Base-by-base conservation (phyloP, 805 yeast species). In the Nakazawaea molendinolei region DNA sequence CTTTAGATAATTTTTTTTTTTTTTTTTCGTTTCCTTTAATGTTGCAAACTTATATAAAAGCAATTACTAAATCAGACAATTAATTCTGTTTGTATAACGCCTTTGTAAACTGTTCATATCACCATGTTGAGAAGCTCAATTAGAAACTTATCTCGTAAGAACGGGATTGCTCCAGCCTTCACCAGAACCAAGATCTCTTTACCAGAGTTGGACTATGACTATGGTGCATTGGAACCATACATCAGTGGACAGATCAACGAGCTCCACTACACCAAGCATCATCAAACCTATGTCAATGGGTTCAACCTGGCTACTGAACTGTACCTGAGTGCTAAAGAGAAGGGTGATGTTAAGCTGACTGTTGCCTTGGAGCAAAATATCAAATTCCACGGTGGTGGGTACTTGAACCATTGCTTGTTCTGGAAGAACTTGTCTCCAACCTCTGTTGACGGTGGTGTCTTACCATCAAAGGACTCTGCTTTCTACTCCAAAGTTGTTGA, bases 301-400 rank as follows among this genome's bases (percentile, higher is more conserved):
- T 84, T 75, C 67, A 87, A 86, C 65, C 61, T 77, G 18, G 86
- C 92, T 17, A 58, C 73, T 47, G 94, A 83, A 60, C 79, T 85
- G 62, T 67, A 76, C 35, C 71, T 72, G 9, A 83, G 74, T 49
- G 87, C 95, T 32, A 53, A 71, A 42, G 60, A 63, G 26, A 65
- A 67, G 37, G 74, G 79, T 44, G 83, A 80, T 43, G 67, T 69
- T 43, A 64, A 72, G 52, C 74, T 73, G 53, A 60, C 79, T 33
- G 69, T 80, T 51, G 74, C 68, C 46, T 66, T 85, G 46, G 83
- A 81, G 58, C 82, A 83, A 50, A 65, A 71, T 48, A 76, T 87
- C 67, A 86, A 84, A 57, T 86, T 86, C 76, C 89, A 86, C 60
- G 92, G 92, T 49, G 96, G 96, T 58, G 96, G 96, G 21, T 84